Evolutionary conservation across 768 basidiomycete species (phyloP), one percentile per base, ranked within the genome.

Genomic region (Tephrocybe sp.): DNA sequence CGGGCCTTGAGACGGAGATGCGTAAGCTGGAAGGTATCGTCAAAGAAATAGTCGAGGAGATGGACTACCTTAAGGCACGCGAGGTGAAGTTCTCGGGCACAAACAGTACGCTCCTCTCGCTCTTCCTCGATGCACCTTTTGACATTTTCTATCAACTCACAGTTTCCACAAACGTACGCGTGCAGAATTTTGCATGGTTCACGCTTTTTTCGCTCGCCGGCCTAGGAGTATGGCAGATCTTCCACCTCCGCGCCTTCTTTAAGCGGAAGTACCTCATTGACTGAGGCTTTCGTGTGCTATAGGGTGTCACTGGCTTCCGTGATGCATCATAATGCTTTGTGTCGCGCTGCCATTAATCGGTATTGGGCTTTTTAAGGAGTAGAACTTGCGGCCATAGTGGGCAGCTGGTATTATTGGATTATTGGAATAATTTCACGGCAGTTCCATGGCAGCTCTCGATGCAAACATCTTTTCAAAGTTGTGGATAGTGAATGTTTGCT

Each of bases 1-100:
- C 93, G 5, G 89, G 89, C 0, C 81, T 99, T 16, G 97, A 99
- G 70, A 95, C 92, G 0, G 97, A 98, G 68, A 98, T 98, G 95
- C 84, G 94, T 32, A 98, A 98, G 63, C 77, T 99, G 2, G 97
- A 99, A 66, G 95, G 92, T 0, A 68, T 98, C 12, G 89, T 94
- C 28, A 92, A 94, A 65, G 97, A 98, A 72, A 84, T 99, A 44
- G 83, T 88, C 12, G 95, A 98, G 59, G 95, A 99, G 69, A 76
- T 98, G 74, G 80, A 81, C 7, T 98, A 96, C 70, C 80, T 99
- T 52, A 92, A 94, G 72, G 70, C 74, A 58, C 79, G 96, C n/a
- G 96, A 98, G 67, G 86, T 88, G 59, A 77, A 80, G 38, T 98
- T 99, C 73, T 77, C 90, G 11, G 72, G 71, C 56, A 99, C 97